Base-by-base conservation (phyloP, 2,329 filamentous ascomycete genomes). In the Aspergillus brunneoviolaceus region DNA sequence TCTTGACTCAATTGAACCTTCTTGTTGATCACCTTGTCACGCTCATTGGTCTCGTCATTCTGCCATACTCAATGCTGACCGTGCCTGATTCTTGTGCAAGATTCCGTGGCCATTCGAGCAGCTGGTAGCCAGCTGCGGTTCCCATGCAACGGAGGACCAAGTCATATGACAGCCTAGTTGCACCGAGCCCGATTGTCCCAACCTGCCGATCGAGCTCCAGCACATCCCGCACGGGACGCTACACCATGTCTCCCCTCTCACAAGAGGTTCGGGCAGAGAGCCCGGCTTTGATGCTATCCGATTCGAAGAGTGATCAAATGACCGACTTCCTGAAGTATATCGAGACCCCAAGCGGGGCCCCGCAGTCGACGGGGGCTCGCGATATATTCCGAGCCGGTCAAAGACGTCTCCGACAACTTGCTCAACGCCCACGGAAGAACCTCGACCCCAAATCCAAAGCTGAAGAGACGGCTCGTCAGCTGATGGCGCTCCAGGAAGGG, bases 281-380 rank as follows among this genome's bases (percentile, higher is more conserved):
- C 14, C 63, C 60, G 16, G 42, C 63, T 35, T 54, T 59, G 25
- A 63, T 57, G 42, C 16, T 49, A 4, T 23, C 42, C 16, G 58
- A 65, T 66, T 57, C 67, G 54, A 69, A 67, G 45, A 73, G 68
- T 57, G 74, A 77, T 48, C 70, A 69, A 55, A 60, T 76, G 27
- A 65, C 70, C 31, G 75, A 77, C 49, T 67, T 77, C 12, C 69
- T 76, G 48, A 71, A 67, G 47, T 75, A 76, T 62, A 74, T 77
- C 45, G 74, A 76, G 55, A 64, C 68, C 5, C 70, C 65, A 23
- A 49, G 57, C 39, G 59, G 35, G 10, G 51, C 58, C 57, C 51
- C 65, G 50, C 70, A 72, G 57, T 62, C 63, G 23, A 67, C 63
- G 2, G 70, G 70, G 11, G 69, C 73, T 6, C 66, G 68, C 58